phyloP scores from a whole-genome alignment of 2,329 filamentous ascomycete genomes.

The Aphanocladium album region DNA sequence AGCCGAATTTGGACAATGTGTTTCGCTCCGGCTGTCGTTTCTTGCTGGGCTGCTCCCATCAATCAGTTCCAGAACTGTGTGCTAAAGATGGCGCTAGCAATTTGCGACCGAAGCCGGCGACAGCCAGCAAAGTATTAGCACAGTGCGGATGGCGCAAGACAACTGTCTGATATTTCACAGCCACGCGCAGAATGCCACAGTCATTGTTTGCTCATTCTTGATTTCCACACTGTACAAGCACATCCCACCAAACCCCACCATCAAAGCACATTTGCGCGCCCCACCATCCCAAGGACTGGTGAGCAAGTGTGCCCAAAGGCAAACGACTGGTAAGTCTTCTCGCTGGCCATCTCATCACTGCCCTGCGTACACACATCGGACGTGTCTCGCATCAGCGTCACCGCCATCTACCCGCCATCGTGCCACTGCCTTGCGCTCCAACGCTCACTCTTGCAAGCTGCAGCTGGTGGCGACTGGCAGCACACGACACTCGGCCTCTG shows the following conservation, averaged over 20 bases:
- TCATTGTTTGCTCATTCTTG: neutral
- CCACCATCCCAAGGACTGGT: constrained; percentile 2
- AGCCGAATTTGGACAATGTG: neutral
- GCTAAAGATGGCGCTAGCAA: constrained; percentile 5
- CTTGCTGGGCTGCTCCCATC: neutral
- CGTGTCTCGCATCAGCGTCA: constrained; percentile 10
- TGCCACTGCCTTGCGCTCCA: constrained; percentile 1
- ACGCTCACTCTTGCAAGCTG: neutral
- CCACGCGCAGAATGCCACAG: neutral
- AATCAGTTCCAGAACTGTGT: neutral
- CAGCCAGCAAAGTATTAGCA: neutral
- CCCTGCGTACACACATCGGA: constrained; percentile 7
- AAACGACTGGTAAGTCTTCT: neutral
- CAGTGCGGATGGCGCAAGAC: neutral
- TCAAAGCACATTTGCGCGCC: constrained; percentile 8
- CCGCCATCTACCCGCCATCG: constrained; percentile 4
- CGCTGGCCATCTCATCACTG: neutral
- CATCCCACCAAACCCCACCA: neutral
- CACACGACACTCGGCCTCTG: neutral
- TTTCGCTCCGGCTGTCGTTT: neutral
- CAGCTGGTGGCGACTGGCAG: constrained; percentile 1
- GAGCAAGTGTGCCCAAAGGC: neutral
- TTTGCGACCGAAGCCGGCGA: constrained; percentile 10
- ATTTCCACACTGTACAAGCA: neutral
- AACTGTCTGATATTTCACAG: neutral